These are phyloP conservation scores for Corymbia calophylla DNA, from an alignment of 441 rosid genomes.

Conservation along the genomic window DNA sequence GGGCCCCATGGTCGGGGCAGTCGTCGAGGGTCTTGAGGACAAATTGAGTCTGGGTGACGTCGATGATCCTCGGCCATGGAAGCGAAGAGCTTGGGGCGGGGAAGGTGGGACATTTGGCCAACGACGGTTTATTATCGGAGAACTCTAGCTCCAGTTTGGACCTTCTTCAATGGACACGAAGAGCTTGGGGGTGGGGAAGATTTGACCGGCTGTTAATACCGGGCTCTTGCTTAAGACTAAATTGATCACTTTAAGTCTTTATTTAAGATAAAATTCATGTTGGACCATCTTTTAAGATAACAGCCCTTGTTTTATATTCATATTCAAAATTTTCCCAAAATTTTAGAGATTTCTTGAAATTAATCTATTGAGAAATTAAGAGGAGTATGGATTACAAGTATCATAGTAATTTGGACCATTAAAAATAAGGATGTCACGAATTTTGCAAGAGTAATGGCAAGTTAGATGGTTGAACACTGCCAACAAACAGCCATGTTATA, in stretches of 20 bases:
- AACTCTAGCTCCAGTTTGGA: neutral
- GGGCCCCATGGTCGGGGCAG: constrained; percentile 30
- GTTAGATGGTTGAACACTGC: neutral
- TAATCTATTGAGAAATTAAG: neutral
- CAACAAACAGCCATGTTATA: neutral
- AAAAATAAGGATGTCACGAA: neutral
- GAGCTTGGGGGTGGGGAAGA: neutral
- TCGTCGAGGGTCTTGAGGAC: constrained; percentile 29
- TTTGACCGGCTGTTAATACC: too few relatives aligned
- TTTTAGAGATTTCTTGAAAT: neutral
- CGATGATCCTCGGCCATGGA: neutral
- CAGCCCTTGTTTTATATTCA: accelerated
- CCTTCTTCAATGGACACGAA: neutral
- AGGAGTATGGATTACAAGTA: neutral
- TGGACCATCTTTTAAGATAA: accelerated
- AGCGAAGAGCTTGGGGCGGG: neutral
- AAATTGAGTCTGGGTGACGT: constrained; percentile 16
- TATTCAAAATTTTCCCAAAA: neutral
- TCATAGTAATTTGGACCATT: accelerated
- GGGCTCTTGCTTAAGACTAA: accelerated
- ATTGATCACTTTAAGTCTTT: neutral
- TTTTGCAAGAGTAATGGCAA: neutral
- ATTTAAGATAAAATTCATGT: accelerated
- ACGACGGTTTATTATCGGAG: neutral
- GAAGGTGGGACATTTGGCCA: neutral